Evolutionary conservation across 768 basidiomycete species (phyloP), one percentile per base, ranked within the genome.

Genomic region (Dentipellis sp.): DNA sequence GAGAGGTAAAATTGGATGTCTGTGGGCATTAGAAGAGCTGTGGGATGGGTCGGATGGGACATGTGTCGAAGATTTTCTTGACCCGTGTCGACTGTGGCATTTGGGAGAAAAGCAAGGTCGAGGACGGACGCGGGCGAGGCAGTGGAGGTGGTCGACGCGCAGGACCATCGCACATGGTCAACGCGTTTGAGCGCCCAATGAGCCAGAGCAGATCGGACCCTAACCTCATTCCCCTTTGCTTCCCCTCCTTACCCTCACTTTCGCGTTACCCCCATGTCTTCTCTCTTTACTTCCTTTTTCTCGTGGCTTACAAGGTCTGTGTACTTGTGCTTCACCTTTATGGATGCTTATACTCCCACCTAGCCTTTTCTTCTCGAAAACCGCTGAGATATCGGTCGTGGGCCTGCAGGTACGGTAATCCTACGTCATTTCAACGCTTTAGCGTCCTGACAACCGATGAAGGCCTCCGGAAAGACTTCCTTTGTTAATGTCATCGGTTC

Each of bases 391-490:
- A 59, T 86, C 90, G 9, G 85, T 95, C n/a, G 91, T 95, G 52
- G 92, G 92, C 46, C 73, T 95, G 50, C 91, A 94, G 77, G 91
- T 52, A 50, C n/a, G 37, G 37, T 21, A 10, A 14, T 37, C 51
- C 29, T 38, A 37, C 23, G 36, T 53, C 34, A n/a, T 47, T 52
- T 45, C 36, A 17, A 3, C 22, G 47, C 29, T 12, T 19, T 47
- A 21, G 19, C n/a, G 29, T 36, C 29, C 51, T 51, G 55, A 49
- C 56, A 51, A 35, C 19, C 39, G 36, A 16, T 19, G 36, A 58
- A 95, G 91, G 91, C 93, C 3, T 94, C 91, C 2, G 94, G 94
- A 47, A 95, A 97, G 74, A 95, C 94, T 3, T 93, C 91, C 10
- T 90, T 97, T 53, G 91, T 94, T 29, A 93, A 95, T 66, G 88